phyloP scores from a whole-genome alignment of 2,329 filamentous ascomycete species.

The Cercospora sesami region DNA sequence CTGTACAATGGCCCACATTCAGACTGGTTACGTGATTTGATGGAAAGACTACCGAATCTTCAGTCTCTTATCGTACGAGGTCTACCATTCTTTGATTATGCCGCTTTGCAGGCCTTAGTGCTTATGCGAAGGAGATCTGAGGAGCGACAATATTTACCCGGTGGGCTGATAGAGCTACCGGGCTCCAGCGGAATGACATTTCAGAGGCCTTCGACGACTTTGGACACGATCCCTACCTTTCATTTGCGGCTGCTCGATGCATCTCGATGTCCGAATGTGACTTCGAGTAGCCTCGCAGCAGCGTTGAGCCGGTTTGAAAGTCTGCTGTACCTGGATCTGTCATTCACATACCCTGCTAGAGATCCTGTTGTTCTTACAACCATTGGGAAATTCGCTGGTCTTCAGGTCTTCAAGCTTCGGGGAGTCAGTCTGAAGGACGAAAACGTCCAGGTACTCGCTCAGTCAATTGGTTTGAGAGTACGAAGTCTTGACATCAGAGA shows the following conservation, averaged over 20 bases:
- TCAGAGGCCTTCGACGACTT: slow-evolving; percentile 17
- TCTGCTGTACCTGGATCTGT: slow-evolving; percentile 60
- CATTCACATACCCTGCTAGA: slow-evolving; percentile 43
- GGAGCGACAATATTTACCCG: slow-evolving; percentile 26
- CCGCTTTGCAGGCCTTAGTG: slow-evolving; percentile 52
- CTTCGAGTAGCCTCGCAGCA: slow-evolving; percentile 54
- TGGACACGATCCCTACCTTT: slow-evolving; percentile 38
- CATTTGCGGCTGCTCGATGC: slow-evolving; percentile 58
- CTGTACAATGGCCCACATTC: slow-evolving; percentile 60
- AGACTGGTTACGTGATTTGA: slow-evolving; percentile 60
- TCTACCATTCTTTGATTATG: slow-evolving; percentile 63
- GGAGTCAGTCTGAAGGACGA: slow-evolving; percentile 56
- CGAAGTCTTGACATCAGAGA: slow-evolving; percentile 59
- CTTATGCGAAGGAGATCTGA: slow-evolving; percentile 33
- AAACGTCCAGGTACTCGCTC: slow-evolving; percentile 54
- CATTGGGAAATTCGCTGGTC: slow-evolving; percentile 49
- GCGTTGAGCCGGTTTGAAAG: slow-evolving; percentile 55
- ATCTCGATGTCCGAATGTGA: slow-evolving; percentile 59
- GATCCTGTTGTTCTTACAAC: slow-evolving; percentile 47
- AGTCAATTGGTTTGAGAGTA: slow-evolving; percentile 54
- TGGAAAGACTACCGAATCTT: slow-evolving; percentile 58
- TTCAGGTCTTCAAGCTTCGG: slow-evolving; percentile 59
- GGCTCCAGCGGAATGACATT: slow-evolving; percentile 33
- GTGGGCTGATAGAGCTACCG: slow-evolving; percentile 37
- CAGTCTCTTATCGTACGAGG: slow-evolving; percentile 61